Evolutionary conservation across 768 basidiomycete species (phyloP), one percentile per base, ranked within the genome.

Genomic region (Lentinula sp.): DNA sequence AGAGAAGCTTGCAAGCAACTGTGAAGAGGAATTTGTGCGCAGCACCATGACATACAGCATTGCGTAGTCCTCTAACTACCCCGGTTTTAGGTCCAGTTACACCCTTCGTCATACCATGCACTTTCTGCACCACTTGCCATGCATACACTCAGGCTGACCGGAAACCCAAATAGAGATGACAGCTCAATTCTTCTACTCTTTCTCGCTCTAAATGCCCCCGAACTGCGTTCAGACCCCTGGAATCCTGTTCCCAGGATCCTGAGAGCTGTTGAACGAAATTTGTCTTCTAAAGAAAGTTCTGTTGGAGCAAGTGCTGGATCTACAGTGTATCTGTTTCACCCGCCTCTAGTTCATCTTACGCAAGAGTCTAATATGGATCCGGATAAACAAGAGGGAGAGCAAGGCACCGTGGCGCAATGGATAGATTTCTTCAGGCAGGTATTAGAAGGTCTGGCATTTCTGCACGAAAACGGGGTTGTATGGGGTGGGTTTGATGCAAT

Each of bases 351-450:
- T 16, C 18, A 45, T 34, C 81, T 11, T 78, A 78, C 6, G 21
- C 37, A 56, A 40, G 37, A 56, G n/a, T 43, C 39, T 34, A 11
- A 56, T 35, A 9, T 48, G 5, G 16, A 43, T 9, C 21, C 21
- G 9, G 46, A 48, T 11, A 23, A 46, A 46, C 54, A 56, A 23
- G 37, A 39, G 9, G 40, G 16, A 31, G 23, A 59, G n/a, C 56
- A 48, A 46, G 37, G 57, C 16, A 79, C 70, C 3, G 77, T 81
- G 34, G 73, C 77, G 4, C 76, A 83, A 58, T 80, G 79, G 62
- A 70, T 82, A 40, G 82, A 83, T 63, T 80, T 82, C 61, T 78
- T 82, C 64, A 69, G 78, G 37, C 82, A 84, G 67, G 64, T 77
- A 1, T 73, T 84, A 13, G 82, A 83, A 74, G 80, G 78, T 6